Evolutionary conservation across 371 early-diverging fungal species (phyloP).

Genomic region (Mucor velutinosus): DNA sequence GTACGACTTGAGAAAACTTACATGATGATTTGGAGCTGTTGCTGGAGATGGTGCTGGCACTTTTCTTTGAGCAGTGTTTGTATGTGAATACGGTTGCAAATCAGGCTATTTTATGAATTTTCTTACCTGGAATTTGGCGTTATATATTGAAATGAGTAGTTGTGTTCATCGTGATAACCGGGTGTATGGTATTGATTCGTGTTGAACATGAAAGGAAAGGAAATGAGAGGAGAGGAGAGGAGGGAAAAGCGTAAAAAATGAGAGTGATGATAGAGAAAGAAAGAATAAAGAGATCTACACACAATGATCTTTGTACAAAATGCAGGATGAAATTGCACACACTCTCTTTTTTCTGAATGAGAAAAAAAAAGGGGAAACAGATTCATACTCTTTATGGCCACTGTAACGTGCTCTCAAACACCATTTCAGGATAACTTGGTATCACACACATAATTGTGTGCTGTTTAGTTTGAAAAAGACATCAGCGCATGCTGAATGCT

Average conservation of each 20-base stretch:
- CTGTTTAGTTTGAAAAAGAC: neutral
- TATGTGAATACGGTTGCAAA: neutral
- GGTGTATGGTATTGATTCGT: neutral
- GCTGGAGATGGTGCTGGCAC: constrained; percentile 13
- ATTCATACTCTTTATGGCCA: neutral
- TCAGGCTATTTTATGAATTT: neutral
- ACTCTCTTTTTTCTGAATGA: neutral
- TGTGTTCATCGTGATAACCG: neutral
- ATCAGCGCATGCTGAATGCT: neutral
- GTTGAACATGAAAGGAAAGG: constrained; percentile 11
- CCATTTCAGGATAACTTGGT: constrained; percentile 1
- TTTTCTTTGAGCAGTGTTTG: neutral
- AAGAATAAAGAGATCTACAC: constrained; percentile 9
- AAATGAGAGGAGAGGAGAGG: neutral
- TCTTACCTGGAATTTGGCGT: constrained; percentile 25
- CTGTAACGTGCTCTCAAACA: neutral
- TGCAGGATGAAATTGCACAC: neutral
- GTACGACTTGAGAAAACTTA: constrained; percentile 10
- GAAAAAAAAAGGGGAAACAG: neutral
- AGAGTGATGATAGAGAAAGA: neutral
- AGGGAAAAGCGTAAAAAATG: neutral
- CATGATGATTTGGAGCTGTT: constrained; percentile 6
- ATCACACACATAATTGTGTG: neutral
- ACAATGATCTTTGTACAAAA: neutral
- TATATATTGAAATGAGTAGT: constrained; percentile 8